Evolutionary conservation across 345 rosid genomes (phyloP).

Genomic region (Triadica sebifera): DNA sequence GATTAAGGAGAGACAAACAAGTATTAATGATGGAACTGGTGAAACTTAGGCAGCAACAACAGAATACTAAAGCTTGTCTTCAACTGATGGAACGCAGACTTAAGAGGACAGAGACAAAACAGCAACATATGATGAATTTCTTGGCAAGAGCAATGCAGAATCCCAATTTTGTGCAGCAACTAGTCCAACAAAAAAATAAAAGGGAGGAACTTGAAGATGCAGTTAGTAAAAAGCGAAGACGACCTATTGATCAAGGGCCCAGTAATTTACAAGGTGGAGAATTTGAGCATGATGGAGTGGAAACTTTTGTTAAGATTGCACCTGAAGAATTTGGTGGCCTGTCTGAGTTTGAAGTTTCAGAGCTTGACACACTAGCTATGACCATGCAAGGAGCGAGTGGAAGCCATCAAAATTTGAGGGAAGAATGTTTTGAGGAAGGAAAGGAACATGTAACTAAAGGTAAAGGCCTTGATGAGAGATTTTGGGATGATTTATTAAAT

Average conservation of each 20-base stretch:
- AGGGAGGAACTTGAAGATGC: slow-evolving; percentile 57
- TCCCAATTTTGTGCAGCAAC: slow-evolving; percentile 58
- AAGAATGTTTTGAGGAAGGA: slow-evolving; percentile 18
- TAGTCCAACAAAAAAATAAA: slow-evolving; percentile 45
- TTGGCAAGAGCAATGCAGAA: slow-evolving; percentile 67
- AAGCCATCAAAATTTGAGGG: slow-evolving; percentile 21
- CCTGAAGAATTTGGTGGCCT: slow-evolving; percentile 43
- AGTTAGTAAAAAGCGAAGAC: slow-evolving; percentile 50
- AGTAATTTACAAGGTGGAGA: slow-evolving; percentile 6
- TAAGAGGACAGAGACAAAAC: slow-evolving; percentile 54
- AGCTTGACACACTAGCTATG: slow-evolving; percentile 48
- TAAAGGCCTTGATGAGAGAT: slow-evolving; percentile 33
- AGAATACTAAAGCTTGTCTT: slow-evolving; percentile 47
- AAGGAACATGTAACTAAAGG: slow-evolving; percentile 18
- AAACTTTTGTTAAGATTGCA: slow-evolving; percentile 36
- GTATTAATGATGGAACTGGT: slow-evolving; percentile 58
- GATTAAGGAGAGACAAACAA: slow-evolving; percentile 59
- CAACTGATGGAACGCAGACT: slow-evolving; percentile 52
- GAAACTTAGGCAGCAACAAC: slow-evolving; percentile 64
- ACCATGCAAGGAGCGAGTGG: slow-evolving; percentile 46
- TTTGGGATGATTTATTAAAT: slow-evolving; percentile 62
- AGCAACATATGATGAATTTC: slow-evolving; percentile 71
- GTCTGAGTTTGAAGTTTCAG: slow-evolving; percentile 40
- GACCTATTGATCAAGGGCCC: slow-evolving; percentile 45
- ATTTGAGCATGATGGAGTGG: slow-evolving; percentile 9